Percentiles rank a stretch among this genome's conserved stretches.
Evolutionary conservation across 2,329 filamentous ascomycete species (phyloP).

Genomic region (Fusarium papillatum): DNA sequence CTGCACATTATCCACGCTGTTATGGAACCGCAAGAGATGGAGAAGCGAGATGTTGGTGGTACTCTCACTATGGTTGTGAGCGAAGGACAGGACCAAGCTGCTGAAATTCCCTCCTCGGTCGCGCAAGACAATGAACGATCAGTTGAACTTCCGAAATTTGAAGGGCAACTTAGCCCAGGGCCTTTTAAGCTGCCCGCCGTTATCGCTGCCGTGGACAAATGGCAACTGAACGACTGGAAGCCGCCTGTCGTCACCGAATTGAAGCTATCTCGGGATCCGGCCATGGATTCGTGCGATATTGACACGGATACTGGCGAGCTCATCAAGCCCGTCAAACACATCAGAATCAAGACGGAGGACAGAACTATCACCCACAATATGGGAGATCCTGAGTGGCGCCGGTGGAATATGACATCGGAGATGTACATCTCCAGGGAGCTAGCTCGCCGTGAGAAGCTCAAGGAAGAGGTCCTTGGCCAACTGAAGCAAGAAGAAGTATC

Average conservation of each 20-base stretch:
- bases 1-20: constrained; percentile 38
- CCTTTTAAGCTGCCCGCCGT: background rate
- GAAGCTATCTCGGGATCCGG: background rate
- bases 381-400: constrained; percentile 43
- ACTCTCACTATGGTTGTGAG: constrained; percentile 27
- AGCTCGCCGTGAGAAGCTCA: constrained; percentile 28
- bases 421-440: constrained; percentile 44
- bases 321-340: constrained; percentile 48
- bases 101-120: background rate
- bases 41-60: background rate
- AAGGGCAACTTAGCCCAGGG: background rate
- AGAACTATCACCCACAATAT: constrained; percentile 15
- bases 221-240: background rate
- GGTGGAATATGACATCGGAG: constrained; percentile 45
- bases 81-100: background rate
- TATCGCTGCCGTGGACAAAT: background rate
- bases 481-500: constrained; percentile 15
- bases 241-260: constrained; percentile 7
- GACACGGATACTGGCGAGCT: constrained; percentile 53
- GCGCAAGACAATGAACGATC: background rate
- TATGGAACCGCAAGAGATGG: background rate
- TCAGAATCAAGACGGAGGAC: constrained; percentile 42
- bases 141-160: background rate
- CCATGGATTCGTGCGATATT: constrained; percentile 47
- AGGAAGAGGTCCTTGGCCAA: background rate